These are phyloP conservation scores for Oxyria digyna DNA, from an alignment of 148 eudicot genomes.

Conservation along the genomic window DNA sequence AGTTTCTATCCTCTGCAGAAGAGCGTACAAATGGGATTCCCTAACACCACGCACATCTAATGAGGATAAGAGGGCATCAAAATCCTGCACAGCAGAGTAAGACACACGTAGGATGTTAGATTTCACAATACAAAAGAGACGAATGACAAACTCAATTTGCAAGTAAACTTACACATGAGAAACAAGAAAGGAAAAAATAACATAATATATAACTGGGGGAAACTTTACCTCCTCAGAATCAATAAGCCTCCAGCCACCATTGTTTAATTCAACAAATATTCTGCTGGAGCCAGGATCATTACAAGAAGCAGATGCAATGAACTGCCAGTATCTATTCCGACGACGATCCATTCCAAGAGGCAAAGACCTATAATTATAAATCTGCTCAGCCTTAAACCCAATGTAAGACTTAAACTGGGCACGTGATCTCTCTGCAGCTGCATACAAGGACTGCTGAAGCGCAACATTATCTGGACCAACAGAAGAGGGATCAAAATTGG, in stretches of 20 bases:
- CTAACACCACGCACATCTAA: slow-evolving; percentile 76
- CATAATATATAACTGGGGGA: background rate
- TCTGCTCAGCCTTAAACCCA: slow-evolving; percentile 74
- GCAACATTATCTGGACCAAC: slow-evolving; percentile 39
- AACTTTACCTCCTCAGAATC: slow-evolving; percentile 67
- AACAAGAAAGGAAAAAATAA: background rate
- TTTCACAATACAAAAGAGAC: background rate
- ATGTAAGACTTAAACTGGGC: slow-evolving; percentile 66
- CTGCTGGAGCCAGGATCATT: slow-evolving; percentile 86
- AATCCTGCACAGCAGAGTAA: slow-evolving; percentile 37
- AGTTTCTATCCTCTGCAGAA: slow-evolving; percentile 52
- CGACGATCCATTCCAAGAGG: slow-evolving; percentile 94
- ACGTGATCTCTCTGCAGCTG: slow-evolving; percentile 54
- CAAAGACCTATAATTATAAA: slow-evolving; percentile 79
- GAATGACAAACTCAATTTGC: background rate
- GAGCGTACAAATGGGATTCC: slow-evolving; percentile 61
- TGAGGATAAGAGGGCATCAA: slow-evolving; percentile 59
- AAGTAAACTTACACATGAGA: background rate
- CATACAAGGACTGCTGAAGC: slow-evolving; percentile 42
- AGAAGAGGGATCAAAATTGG: slow-evolving; percentile 24
- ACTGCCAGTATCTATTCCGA: slow-evolving; percentile 83
- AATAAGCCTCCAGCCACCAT: slow-evolving; percentile 77
- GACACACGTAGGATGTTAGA: background rate
- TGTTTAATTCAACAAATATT: slow-evolving; percentile 58
- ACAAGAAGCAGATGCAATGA: slow-evolving; percentile 51